Conservation (phyloP, 805 yeast species). For the Teunomyces lycoperdinae region DNA sequence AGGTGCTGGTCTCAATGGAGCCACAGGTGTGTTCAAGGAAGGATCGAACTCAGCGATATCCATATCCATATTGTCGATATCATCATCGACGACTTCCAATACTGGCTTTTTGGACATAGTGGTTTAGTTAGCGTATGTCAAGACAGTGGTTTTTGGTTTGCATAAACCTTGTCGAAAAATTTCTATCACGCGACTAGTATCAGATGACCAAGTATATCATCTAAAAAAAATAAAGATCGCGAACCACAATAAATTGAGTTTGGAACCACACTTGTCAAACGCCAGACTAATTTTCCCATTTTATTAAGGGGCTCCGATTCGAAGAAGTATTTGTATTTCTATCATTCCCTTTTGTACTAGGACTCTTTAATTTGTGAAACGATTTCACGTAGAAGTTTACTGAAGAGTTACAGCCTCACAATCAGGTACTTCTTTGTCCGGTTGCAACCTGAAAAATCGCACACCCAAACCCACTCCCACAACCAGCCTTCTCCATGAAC, state of each 20-base stretch:
- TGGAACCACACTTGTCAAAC: constrained; percentile 3
- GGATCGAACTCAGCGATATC: constrained; percentile 90
- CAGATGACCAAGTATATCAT: neutral
- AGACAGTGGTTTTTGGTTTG: neutral
- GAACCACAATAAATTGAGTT: neutral
- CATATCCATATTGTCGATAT: constrained; percentile 89
- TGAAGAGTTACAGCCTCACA: neutral
- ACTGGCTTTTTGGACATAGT: constrained; percentile 52
- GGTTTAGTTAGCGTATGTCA: neutral
- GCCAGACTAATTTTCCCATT: neutral
- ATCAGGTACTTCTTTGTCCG: neutral
- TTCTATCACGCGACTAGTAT: neutral
- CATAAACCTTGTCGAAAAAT: constrained; percentile 1
- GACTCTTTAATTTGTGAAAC: neutral
- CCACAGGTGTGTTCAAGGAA: constrained; percentile 60
- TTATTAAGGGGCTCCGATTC: neutral
- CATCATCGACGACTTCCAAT: constrained; percentile 78
- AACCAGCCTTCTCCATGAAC: constrained; percentile 5
- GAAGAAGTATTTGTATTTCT: neutral
- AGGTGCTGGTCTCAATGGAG: constrained; percentile 61
- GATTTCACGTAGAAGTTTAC: no score
- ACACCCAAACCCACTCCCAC: neutral
- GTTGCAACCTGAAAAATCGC: constrained; percentile 1
- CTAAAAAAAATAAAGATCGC: neutral
- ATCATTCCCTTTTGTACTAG: neutral